These are phyloP conservation scores for Acanthamoeba triangularis DNA, from an alignment of 208 protist genomes.

Conservation along the genomic window DNA sequence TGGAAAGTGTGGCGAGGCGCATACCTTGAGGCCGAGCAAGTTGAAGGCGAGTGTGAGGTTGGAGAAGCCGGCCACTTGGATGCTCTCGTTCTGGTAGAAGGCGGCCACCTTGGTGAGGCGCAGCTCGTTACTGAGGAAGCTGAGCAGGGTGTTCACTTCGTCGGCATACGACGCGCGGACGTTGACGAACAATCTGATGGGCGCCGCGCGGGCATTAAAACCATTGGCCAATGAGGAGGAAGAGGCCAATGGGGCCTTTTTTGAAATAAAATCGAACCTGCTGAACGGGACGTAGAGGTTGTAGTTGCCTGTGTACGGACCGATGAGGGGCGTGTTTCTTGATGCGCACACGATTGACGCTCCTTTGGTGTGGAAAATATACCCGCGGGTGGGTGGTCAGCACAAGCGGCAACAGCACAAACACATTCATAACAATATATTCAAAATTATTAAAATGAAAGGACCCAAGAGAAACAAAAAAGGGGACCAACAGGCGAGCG, in stretches of 20 bases:
- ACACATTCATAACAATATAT: neutral
- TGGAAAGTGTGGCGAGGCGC: no score
- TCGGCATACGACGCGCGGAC: slow-evolving; percentile 65
- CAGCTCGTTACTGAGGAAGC: slow-evolving; percentile 67
- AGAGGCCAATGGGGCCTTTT: no score
- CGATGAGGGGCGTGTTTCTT: neutral
- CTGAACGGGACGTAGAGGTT: slow-evolving; percentile 38
- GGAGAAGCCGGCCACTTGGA: slow-evolving; percentile 45
- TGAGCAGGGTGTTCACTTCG: slow-evolving; percentile 63
- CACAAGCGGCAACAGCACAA: neutral
- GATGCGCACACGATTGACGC: neutral
- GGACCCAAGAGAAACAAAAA: neutral
- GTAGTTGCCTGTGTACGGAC: slow-evolving; percentile 56
- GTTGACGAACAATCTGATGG: slow-evolving; percentile 36
- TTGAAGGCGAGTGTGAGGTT: slow-evolving; percentile 46
- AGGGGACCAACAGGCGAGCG: no score
- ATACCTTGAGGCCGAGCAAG: slow-evolving; percentile 52
- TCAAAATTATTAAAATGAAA: neutral
- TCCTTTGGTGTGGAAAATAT: neutral
- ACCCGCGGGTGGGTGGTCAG: no score
- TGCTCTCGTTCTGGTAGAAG: slow-evolving; percentile 73
- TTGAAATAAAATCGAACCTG: neutral
- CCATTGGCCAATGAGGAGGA: no score
- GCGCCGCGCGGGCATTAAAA: no score
- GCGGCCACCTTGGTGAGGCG: slow-evolving; percentile 33